Conservation (phyloP, 257 asterid species). For the Ballota nigra region DNA sequence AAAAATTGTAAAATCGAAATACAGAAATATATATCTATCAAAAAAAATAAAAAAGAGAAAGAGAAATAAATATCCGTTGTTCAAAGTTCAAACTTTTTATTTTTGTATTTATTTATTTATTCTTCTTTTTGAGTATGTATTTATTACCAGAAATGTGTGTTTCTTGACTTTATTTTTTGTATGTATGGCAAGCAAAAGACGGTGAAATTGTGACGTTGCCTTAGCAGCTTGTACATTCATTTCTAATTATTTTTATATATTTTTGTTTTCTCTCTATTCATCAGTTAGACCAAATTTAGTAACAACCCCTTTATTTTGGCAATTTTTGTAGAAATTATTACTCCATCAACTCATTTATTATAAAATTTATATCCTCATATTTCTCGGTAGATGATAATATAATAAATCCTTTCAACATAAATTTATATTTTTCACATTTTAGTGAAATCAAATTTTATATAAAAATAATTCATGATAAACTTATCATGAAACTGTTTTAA, state of each 20-base stretch:
- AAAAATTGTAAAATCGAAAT: background rate
- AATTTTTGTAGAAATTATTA: background rate
- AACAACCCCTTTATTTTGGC: background rate
- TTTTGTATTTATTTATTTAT: background rate
- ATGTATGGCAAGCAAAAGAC: slow-evolving; percentile 6
- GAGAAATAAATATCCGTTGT: slow-evolving; percentile 29
- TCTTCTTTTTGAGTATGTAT: background rate
- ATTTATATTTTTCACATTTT: no score
- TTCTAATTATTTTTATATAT: background rate
- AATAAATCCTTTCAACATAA: background rate
- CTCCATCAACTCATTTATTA: no score
- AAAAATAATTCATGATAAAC: no score
- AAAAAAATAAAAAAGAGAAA: no score
- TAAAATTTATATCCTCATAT: background rate
- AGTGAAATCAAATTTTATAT: no score
- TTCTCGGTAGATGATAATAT: no score
- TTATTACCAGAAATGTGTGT: slow-evolving; percentile 11
- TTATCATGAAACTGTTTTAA: no score
- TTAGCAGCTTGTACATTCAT: background rate
- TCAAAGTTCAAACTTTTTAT: background rate
- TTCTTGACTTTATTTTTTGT: background rate
- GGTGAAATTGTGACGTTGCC: slow-evolving; percentile 21
- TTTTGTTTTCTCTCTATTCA: no score
- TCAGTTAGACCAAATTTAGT: background rate
- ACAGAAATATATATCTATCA: slow-evolving; percentile 4